phyloP scores from a whole-genome alignment of 805 yeast species.

The Wickerhamiella occidentalis region DNA sequence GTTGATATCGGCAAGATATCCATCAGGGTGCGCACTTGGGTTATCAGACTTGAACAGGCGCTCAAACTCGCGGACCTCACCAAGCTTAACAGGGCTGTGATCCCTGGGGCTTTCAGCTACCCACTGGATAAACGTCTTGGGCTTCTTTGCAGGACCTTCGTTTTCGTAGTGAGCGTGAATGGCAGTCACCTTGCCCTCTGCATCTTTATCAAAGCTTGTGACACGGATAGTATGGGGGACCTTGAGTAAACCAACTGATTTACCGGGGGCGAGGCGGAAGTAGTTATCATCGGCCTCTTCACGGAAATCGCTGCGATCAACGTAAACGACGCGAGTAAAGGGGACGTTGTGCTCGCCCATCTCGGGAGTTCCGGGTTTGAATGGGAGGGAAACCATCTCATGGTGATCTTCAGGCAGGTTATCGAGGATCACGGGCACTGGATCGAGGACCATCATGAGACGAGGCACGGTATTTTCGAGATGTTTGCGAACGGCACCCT shows the following conservation, averaged over 20 bases:
- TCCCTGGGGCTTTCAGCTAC: constrained; percentile 57
- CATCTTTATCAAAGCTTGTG: constrained; percentile 51
- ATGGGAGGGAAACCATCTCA: constrained; percentile 67
- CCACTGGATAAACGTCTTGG: constrained; percentile 97
- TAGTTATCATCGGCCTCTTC: constrained; percentile 52
- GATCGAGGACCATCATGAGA: constrained; percentile 83
- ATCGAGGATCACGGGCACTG: constrained; percentile 70
- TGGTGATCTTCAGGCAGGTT: constrained; percentile 65
- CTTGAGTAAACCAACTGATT: constrained; percentile 86
- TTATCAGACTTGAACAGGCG: constrained; percentile 83
- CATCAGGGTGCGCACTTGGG: constrained; percentile 79
- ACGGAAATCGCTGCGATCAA: constrained; percentile 81
- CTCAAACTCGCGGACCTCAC: constrained; percentile 77
- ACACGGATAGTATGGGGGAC: constrained; percentile 77
- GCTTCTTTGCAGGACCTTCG: constrained; percentile 48
- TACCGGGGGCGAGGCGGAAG: constrained; percentile 87
- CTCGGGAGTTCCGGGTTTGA: constrained; percentile 70
- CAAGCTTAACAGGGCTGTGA: constrained; percentile 49
- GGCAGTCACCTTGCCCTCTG: constrained; percentile 49
- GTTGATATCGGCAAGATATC: constrained; percentile 74
- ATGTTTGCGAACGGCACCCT: constrained; percentile 73
- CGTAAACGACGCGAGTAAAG: constrained; percentile 65
- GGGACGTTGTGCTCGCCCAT: constrained; percentile 68
- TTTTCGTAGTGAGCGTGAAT: constrained; percentile 73
- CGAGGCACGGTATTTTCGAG: constrained; percentile 89